Base-by-base conservation (phyloP, 352 stramenopile genomes). In the Phytophthora cryptogea region DNA sequence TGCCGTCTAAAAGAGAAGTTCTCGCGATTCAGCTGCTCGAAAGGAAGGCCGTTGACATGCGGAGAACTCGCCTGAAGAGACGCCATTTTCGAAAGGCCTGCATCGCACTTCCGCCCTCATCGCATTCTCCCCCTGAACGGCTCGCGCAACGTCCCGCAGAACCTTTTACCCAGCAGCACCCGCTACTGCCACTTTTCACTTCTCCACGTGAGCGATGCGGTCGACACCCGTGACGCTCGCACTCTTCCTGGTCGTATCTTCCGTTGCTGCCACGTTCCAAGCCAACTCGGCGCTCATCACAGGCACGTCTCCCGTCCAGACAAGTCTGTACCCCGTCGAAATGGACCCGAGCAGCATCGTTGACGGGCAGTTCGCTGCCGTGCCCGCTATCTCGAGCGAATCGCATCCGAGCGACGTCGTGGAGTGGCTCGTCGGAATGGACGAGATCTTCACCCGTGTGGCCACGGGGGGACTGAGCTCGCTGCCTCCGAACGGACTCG, bases 401-500 rank as follows among this genome's bases (percentile, higher is more conserved):
- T 72, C 68, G 26, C 66, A 48, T 11, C 32, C 58, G 14, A 48
- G 33, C 10, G 58, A 59, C 0, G 59, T 61, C 10, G 35, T 64
- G 4, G 8, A 43, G 2, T 89, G 79, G 79, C 67, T 85, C 23
- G 33, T 50, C 23, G 35, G 46, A 4, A 67, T 83, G 36, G 66
- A 66, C 49, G 69, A 83, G 30, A 70, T 89, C 51, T 75, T 85
- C 39, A 33, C 30, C 9, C 74, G 74, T 9, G 56, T 86, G 17
- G 74, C 76, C 5, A 59, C 66, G 4, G 79, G 79, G 8, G 79
- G 68, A 0, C 39, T 85, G 20, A 63, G 59, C 13, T 37, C 48
- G 17, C 47, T 88, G 8, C 79, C 79, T 2, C 41, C 60, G 5
- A 74, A 73, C 27, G 67, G 69, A 1, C 26, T 70, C 30, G n/a